Base-by-base conservation (phyloP, 164 flowering plant species). In the Berberis thunbergii region DNA sequence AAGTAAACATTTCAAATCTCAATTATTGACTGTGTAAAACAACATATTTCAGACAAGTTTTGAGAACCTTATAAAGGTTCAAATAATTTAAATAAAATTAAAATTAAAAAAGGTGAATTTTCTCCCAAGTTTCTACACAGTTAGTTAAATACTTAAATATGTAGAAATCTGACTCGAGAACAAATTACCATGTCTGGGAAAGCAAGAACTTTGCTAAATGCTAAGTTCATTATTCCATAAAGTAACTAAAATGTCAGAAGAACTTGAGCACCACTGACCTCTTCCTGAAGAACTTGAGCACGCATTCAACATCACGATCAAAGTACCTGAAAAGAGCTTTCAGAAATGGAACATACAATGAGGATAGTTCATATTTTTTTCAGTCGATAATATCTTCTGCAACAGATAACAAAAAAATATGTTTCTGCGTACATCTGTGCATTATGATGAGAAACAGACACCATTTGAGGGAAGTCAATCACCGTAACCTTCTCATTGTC, bases 391-490 rank as follows among this genome's bases (percentile, higher is more conserved):
- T 13, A 12, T 9, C 7, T 26, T 9, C 12, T 10, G 61, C 11
- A 7, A 10, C 1, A 10, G 54, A 52, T 52, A 10, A 52, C 13
- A 4, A 60, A 67, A 3, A 52, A 60, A 45, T 67, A 55, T 6
- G 43, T 10, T 44, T 59, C 44, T 59, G 45, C 87, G 59, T 84
- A 94, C 98, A 89, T 91, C 58, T 94, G 81, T 41, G 97, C 98
- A 78, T 94, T 94, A 11, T 75, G 82, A 73, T 94, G 98, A 38
- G 91, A 81, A 49, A 88, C 88, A 49, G 97, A 94, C n/a, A 94
- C 97, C 97, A 94, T 94, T 73, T 94, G 98, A 26, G 98, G 98
- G 70, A 94, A 94, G 77, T 94, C 97, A 68, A 94, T 94, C 90
- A 94, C 76, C 6, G 96, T 94, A 50, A 94, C 72, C 67, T 87